phyloP scores from a whole-genome alignment of 441 rosid genomes.

The Gossypium laxum region DNA sequence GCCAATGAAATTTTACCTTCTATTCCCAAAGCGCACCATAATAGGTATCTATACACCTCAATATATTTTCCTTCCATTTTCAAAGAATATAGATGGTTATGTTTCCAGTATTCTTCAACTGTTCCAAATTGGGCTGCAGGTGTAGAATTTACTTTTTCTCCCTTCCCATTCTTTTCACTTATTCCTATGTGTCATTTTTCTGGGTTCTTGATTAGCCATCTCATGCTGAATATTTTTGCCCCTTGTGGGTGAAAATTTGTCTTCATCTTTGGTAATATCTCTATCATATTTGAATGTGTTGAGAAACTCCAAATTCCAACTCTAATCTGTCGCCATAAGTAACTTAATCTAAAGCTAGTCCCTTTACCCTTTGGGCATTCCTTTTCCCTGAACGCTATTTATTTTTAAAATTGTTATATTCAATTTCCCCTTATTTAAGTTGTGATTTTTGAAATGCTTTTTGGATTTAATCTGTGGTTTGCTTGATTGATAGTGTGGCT shows the following conservation, averaged over 20 bases:
- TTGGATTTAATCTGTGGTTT: constrained; percentile 17
- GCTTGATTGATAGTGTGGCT: constrained; percentile 62
- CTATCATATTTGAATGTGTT: neutral
- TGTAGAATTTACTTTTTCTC: neutral
- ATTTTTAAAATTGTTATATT: neutral
- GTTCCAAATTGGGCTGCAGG: neutral
- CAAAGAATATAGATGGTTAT: neutral
- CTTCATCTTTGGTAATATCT: neutral
- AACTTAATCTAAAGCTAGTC: neutral
- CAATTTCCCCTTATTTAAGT: constrained; percentile 3
- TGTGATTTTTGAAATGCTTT: constrained; percentile 11
- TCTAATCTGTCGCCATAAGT: neutral
- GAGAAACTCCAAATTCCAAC: neutral
- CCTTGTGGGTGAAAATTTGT: neutral
- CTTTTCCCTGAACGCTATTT: neutral
- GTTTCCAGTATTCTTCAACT: neutral
- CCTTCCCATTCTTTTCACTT: neutral
- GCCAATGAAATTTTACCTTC: constrained; percentile 80
- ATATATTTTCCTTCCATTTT: neutral
- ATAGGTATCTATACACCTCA: constrained; percentile 44
- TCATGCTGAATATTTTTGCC: neutral
- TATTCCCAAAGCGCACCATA: constrained; percentile 87
- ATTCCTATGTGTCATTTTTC: neutral
- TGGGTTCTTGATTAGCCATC: neutral
- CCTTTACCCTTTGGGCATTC: neutral